A percentile compares a stretch with the other conserved stretches of the same genome.
Evolutionary conservation across 2,329 filamentous ascomycete genomes (phyloP).

Genomic region (Diaporthe australafricana): DNA sequence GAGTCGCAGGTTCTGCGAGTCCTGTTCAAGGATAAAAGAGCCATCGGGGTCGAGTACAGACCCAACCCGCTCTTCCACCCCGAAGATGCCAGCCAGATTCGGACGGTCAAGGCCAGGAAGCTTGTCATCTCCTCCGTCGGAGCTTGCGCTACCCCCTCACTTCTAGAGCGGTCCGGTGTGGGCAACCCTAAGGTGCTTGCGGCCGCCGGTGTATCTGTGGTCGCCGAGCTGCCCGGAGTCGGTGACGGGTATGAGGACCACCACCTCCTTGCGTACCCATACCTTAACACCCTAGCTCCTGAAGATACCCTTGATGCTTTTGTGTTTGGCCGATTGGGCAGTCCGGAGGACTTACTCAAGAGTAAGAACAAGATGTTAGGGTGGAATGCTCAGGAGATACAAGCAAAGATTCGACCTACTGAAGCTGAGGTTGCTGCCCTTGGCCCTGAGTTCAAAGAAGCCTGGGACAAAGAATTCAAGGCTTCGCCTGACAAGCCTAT

Average conservation of each 20-base stretch:
- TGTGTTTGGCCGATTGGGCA: background rate
- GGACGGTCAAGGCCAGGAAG: slow-evolving; percentile 58
- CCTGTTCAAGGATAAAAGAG: slow-evolving; percentile 56
- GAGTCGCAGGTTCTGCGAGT: slow-evolving; percentile 63
- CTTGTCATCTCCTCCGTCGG: slow-evolving; percentile 55
- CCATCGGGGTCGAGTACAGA: slow-evolving; percentile 62
- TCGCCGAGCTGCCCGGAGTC: slow-evolving; percentile 62
- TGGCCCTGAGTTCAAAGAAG: slow-evolving; percentile 40
- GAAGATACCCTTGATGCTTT: slow-evolving; percentile 9
- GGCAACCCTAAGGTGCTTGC: slow-evolving; percentile 59
- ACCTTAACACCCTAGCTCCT: background rate
- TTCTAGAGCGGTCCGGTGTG: slow-evolving; percentile 65
- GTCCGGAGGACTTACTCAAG: slow-evolving; percentile 35
- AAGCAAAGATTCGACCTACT: slow-evolving; percentile 41
- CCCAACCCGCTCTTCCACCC: slow-evolving; percentile 52
- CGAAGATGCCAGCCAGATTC: slow-evolving; percentile 40
- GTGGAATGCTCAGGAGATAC: slow-evolving; percentile 41
- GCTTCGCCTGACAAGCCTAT: slow-evolving; percentile 38
- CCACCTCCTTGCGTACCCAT: slow-evolving; percentile 27
- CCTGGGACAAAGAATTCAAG: slow-evolving; percentile 42
- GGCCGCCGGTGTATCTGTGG: slow-evolving; percentile 57
- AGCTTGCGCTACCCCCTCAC: slow-evolving; percentile 54
- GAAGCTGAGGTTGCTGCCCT: slow-evolving; percentile 39
- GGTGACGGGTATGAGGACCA: slow-evolving; percentile 62
- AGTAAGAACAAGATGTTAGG: slow-evolving; percentile 38